Conservation (phyloP, 805 yeast genomes). For the Saccharomycopsis schoenii region DNA sequence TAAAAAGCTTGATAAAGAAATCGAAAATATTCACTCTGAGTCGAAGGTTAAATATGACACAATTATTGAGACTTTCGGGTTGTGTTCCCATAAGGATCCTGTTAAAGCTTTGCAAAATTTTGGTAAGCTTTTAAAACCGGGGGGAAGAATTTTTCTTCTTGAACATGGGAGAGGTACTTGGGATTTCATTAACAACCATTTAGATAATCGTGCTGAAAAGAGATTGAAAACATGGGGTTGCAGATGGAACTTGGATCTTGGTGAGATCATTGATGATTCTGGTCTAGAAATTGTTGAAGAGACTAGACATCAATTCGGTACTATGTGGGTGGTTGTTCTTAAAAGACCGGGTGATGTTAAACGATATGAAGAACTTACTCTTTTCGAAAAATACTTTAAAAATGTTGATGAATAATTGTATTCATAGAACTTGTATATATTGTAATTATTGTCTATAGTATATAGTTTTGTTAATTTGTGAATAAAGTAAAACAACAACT, state of each 20-base stretch:
- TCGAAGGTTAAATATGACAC: conserved; percentile 68
- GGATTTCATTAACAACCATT: conserved; percentile 63
- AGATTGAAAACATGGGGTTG: conserved; percentile 94
- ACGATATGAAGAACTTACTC: conserved; percentile 21
- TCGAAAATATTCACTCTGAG: conserved; percentile 21
- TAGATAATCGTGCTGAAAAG: conserved; percentile 75
- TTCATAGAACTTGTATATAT: not conserved
- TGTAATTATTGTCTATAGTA: not conserved
- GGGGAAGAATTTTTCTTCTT: conserved; percentile 76
- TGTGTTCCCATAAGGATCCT: conserved; percentile 94
- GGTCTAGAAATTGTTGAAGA: conserved; percentile 78
- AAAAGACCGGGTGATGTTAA: conserved; percentile 61
- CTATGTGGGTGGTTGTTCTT: conserved; percentile 80
- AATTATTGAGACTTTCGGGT: conserved; percentile 85
- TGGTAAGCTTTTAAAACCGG: conserved; percentile 65
- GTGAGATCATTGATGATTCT: conserved; percentile 71
- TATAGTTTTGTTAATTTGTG: not conserved
- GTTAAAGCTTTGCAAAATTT: conserved; percentile 70
- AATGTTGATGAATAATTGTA: not conserved
- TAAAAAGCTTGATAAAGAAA: conserved; percentile 13
- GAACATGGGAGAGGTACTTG: conserved; percentile 91
- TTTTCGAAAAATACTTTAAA: conserved; percentile 18
- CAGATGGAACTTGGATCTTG: conserved; percentile 93
- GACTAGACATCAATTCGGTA: conserved; percentile 77
- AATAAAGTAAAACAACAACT: not conserved